Evolutionary conservation across 2,329 filamentous ascomycete genomes (phyloP), one percentile per base, ranked within the genome.

Genomic region (Rugonectria rugulosa): DNA sequence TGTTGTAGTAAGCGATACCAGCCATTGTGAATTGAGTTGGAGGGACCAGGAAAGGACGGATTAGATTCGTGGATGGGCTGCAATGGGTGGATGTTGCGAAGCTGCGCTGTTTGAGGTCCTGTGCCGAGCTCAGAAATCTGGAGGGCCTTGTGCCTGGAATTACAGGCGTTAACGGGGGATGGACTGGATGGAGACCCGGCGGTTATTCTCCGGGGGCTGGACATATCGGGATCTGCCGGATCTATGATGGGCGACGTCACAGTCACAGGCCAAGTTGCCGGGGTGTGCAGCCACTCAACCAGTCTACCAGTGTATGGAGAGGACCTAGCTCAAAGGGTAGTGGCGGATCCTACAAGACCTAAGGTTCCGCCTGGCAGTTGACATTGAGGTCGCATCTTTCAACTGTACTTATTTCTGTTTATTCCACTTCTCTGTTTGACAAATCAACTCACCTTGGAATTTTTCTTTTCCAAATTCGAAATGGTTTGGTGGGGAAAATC

Each of bases 401-500:
- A 36, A 36, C 32, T 36, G 32, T 36, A 43, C n/a, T n/a, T n/a
- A n/a, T n/a, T n/a, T n/a, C n/a, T n/a, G n/a, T n/a, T n/a, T n/a
- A n/a, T n/a, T n/a, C n/a, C n/a, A n/a, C n/a, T n/a, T n/a, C n/a
- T n/a, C n/a, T n/a, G n/a, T n/a, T n/a, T n/a, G n/a, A n/a, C n/a
- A 21, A 5, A 36, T n/a, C 14, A 21, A 46, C 48, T 9, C 12
- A 20, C 43, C 32, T 27, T 27, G 17, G n/a, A n/a, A 24, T 10
- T 26, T 10, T 42, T 26, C 23, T 40, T 32, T 40, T 27, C 26
- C 42, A 21, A 17, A 5, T 20, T 54, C 49, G 44, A 54, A 36
- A 76, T 76, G 74, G 61, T 66, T 66, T 82, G 79, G 74, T 81
- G 77, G 75, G 70, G 74, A 20, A 76, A 75, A 58, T 69, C 72